Base-by-base conservation (phyloP, 2,329 filamentous ascomycete genomes). In the Claviceps purpurea region DNA sequence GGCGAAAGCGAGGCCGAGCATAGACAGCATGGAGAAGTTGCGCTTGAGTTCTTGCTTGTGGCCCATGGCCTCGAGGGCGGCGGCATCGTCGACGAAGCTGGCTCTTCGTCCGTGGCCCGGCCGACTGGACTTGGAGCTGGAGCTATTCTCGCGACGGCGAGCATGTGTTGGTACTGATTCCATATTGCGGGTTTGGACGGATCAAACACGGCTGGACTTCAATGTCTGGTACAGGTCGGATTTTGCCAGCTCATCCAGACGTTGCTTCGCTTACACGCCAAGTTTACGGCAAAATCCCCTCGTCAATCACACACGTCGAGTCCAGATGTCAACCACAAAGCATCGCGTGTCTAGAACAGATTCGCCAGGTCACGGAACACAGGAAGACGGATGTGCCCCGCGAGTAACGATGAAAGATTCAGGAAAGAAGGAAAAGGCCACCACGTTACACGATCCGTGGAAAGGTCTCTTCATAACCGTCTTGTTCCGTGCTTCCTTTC, bases 1-100 rank as follows among this genome's bases (percentile, higher is more conserved):
- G 55, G 72, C 71, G 53, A 74, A 74, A 8, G 71, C 71, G 24
- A 74, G 66, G 8, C 72, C 72, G 3, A 74, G 65, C 67, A 75
- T 73, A 30, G 67, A 73, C 4, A 74, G 52, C 59, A 68, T 69
- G 54, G 71, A 74, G 54, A 77, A 76, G 60, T 74, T 75, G 47
- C 74, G 69, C 59, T 70, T 65, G 14, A 76, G 64, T 59, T 76
- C 71, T 58, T 74, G 71, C 61, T 70, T 73, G 52, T 75, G 70
- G 47, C 73, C 73, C 43, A 75, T 62, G 14, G 68, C 63, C 54
- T 69, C 68, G 16, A 76, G 64, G n/a, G 64, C 65, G 5, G 62
- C 66, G 2, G 67, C 66, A 56, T 72, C 69, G 42, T 63, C 61
- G n/a, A 34, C 30, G 10, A 34, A 34, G 11, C 30, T 34, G 10